Evolutionary conservation across 2,329 filamentous ascomycete species (phyloP), one percentile per base, ranked within the genome.

Genomic region (Elsinoe ampelina): DNA sequence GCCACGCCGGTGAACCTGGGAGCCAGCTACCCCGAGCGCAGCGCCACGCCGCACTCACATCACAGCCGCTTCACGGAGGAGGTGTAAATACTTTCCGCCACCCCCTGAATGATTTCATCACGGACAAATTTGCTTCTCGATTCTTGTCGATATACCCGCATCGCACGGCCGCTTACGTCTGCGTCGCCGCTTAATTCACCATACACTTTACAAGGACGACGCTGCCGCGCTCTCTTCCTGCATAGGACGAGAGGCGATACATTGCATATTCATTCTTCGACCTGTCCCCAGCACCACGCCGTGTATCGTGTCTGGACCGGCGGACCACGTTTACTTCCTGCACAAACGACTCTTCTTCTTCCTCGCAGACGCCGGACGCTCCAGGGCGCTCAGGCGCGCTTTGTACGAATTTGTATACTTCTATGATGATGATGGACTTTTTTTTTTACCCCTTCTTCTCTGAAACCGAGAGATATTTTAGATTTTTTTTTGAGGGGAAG

Each of bases 51-150:
- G 57, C 35, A 54, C 43, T 38, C 58, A 42, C 12, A 59, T 45
- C 17, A 47, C 55, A 66, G 64, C 58, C 59, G 63, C 30, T 66
- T 66, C 55, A 65, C 63, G 13, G 64, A 66, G 47, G 63, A 66
- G 48, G 64, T 66, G 34, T 65, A 57, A 59, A 26, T 52, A 39
- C 41, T 22, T n/a, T 12, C 20, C 7, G 4, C n/a, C n/a, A 45
- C 10, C 41, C 19, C 19, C 30, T 22, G 22, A 22, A 22, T 26
- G 30, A 11, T 22, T 50, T 5, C 36, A 30, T 7, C 26, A 39
- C 36, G 26, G 19, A 36, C 32, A 32, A 38, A 36, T 17, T 6
- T 35, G 11, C 6, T 52, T 17, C 34, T 17, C 26, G 12, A 5
- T 19, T 38, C 34, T 34, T 52, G 48, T 52, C 34, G 35, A 52